Conservation (phyloP, 108 stramenopile genomes). For the Nitzschia inconspicua region DNA sequence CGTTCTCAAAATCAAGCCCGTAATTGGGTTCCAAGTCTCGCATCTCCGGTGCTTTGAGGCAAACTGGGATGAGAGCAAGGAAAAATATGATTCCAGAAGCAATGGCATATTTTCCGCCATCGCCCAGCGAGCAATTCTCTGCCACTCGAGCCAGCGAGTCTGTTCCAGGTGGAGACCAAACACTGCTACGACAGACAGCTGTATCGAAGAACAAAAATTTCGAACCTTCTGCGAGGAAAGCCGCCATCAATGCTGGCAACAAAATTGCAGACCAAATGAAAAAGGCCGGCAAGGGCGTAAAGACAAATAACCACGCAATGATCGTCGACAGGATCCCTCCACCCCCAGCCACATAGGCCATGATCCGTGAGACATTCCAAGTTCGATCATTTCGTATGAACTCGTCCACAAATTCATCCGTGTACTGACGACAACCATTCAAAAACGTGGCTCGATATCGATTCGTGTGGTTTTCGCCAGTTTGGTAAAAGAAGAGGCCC, state of each 20-base stretch:
- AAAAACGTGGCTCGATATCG: conserved; percentile 20
- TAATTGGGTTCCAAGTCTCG: conserved; percentile 59
- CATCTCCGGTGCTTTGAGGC: conserved; percentile 52
- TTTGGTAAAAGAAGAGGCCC: conserved; percentile 37
- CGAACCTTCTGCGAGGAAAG: conserved; percentile 61
- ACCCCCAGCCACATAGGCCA: conserved; percentile 64
- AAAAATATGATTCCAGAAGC: conserved; percentile 45
- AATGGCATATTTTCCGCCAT: conserved; percentile 36
- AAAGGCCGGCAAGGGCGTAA: conserved; percentile 58
- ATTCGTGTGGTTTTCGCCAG: conserved; percentile 13
- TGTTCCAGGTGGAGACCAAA: conserved; percentile 50
- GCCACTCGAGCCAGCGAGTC: conserved; percentile 43
- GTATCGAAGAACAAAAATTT: conserved; percentile 76
- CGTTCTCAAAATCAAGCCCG: conserved; percentile 36
- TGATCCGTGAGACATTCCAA: conserved; percentile 64
- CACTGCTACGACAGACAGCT: conserved; percentile 38
- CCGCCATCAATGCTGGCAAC: conserved; percentile 53
- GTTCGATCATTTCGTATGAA: conserved; percentile 63
- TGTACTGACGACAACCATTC: conserved; percentile 52
- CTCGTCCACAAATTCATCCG: conserved; percentile 35
- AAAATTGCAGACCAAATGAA: conserved; percentile 80
- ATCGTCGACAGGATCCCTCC: conserved; percentile 43
- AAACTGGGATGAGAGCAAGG: conserved; percentile 50
- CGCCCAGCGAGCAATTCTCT: conserved; percentile 56
- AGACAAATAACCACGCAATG: conserved; percentile 54